These are phyloP conservation scores for Macrotyloma uniflorum DNA, from an alignment of 306 rosid species.

Conservation along the genomic window DNA sequence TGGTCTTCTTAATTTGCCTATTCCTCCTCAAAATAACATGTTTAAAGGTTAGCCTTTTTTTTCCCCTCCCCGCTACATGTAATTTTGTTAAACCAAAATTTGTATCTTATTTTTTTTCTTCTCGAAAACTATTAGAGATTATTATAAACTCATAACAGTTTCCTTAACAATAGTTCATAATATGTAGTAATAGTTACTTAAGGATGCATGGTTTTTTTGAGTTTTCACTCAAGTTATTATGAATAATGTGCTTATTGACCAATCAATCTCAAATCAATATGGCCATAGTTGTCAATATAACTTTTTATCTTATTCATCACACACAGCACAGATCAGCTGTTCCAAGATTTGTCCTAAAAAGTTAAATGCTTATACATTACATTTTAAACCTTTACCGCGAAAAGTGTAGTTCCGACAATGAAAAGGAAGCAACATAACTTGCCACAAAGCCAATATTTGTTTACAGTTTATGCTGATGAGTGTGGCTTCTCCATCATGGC, in stretches of 20 bases:
- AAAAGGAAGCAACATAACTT: too few species aligned
- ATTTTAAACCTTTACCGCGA: too few species aligned
- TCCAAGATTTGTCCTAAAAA: slow-evolving; percentile 17
- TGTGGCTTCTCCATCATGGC: too few species aligned
- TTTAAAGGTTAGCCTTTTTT: slow-evolving; percentile 20
- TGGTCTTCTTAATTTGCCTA: slow-evolving; percentile 32
- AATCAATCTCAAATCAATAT: background rate
- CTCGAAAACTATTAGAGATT: slow-evolving; percentile 4
- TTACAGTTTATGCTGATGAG: too few species aligned
- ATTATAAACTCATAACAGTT: background rate
- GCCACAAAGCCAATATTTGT: too few species aligned
- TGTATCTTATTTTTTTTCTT: slow-evolving; percentile 32
- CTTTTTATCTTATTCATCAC: background rate
- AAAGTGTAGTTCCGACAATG: too few species aligned
- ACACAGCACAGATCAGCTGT: background rate
- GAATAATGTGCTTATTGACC: background rate
- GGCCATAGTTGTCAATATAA: background rate
- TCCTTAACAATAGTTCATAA: slow-evolving; percentile 6
- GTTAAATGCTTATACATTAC: slow-evolving; percentile 3
- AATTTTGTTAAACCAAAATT: slow-evolving; percentile 29
- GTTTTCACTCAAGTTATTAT: background rate
- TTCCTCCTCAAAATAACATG: slow-evolving; percentile 38
- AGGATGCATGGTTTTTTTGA: background rate
- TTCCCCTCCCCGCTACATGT: background rate
- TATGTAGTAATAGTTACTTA: background rate